Conservation (phyloP, 306 rosid genomes). For the Clitoria ternatea region DNA sequence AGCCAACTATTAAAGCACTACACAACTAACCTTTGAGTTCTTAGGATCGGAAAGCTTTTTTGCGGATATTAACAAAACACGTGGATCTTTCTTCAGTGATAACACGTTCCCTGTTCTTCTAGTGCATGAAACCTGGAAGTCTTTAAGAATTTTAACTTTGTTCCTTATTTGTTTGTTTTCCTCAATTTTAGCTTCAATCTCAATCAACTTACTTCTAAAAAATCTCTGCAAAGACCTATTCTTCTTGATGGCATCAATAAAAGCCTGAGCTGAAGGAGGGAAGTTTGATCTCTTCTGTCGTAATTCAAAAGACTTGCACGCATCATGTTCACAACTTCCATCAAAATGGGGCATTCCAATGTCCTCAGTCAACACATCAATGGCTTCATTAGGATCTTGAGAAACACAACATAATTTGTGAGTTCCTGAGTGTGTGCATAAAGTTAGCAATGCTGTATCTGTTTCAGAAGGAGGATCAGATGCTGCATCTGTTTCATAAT, state of each 20-base stretch:
- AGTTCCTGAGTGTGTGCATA: constrained; percentile 25
- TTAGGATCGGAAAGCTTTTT: constrained; percentile 35
- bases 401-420: constrained; percentile 27
- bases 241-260: constrained; percentile 74
- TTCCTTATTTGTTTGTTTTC: constrained; percentile 59
- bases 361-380: constrained; percentile 10
- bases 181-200: constrained; percentile 77
- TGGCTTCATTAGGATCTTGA: constrained; percentile 14
- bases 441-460: no score
- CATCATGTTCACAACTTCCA: constrained; percentile 29
- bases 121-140: constrained; percentile 64
- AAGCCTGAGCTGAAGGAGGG: constrained; percentile 62
- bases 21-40: constrained; percentile 55
- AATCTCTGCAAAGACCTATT: constrained; percentile 67
- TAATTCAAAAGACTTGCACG: constrained; percentile 25
- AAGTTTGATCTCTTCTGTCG: constrained; percentile 37
- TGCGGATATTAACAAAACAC: constrained; percentile 66
- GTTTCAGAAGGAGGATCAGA: no score
- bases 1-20: background rate
- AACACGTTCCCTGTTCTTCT: constrained; percentile 63
- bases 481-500: no score
- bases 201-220: constrained; percentile 58
- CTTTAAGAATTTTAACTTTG: constrained; percentile 69
- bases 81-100: constrained; percentile 68
- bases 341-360: constrained; percentile 24